Conservation (phyloP, 495 filamentous ascomycete genomes). For the Achaetomiella virescens region DNA sequence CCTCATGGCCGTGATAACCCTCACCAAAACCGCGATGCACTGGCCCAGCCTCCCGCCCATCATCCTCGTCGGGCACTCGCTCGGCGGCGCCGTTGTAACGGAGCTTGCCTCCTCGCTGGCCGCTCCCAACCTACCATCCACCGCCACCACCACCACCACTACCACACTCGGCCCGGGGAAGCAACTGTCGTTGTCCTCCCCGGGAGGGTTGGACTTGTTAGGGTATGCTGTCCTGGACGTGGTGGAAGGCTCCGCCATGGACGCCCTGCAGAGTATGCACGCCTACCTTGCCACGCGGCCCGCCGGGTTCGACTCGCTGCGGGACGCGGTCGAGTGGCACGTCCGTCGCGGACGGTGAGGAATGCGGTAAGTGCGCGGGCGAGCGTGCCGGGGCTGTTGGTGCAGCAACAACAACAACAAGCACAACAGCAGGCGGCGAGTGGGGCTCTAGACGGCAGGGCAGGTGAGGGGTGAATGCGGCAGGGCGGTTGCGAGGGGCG, state of each 20-base stretch:
- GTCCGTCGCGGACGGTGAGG: conserved; percentile 79
- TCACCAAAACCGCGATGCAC: conserved; percentile 56
- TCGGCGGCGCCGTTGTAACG: conserved; percentile 92
- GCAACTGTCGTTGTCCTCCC: too few species aligned
- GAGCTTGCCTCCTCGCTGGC: conserved; percentile 54
- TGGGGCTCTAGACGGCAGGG: neutral
- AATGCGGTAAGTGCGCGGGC: conserved; percentile 72
- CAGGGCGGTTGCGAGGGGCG: neutral
- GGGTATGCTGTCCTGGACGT: conserved; percentile 93
- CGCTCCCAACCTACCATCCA: neutral
- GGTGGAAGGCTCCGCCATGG: conserved; percentile 80
- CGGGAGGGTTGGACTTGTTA: conserved; percentile 43
- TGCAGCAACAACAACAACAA: conserved; percentile 29
- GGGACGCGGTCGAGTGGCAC: conserved; percentile 90
- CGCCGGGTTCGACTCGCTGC: conserved; percentile 62
- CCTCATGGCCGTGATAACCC: conserved; percentile 59
- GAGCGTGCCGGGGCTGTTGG: conserved; percentile 80
- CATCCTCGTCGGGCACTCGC: conserved; percentile 85
- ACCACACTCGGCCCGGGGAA: neutral
- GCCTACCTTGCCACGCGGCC: conserved; percentile 84
- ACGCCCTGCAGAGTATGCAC: conserved; percentile 93
- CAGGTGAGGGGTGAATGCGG: neutral
- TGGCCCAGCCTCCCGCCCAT: conserved; percentile 71
- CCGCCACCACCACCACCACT: neutral
- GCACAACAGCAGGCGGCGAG: conserved; percentile 17